phyloP scores from a whole-genome alignment of 2,329 filamentous ascomycete genomes.

The Uncinocarpus reesii region DNA sequence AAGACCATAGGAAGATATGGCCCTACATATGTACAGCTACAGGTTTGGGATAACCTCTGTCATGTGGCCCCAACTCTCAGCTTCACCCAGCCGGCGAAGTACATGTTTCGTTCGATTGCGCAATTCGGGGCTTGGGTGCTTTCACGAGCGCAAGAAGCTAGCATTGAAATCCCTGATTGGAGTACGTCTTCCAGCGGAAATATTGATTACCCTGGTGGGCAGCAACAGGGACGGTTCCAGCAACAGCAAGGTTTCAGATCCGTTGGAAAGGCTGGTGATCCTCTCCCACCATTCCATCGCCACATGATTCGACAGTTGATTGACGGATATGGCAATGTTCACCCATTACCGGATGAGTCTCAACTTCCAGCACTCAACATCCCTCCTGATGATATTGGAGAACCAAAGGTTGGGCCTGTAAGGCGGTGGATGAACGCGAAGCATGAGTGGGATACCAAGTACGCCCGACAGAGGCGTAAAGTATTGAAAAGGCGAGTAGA shows the following conservation, averaged over 20 bases:
- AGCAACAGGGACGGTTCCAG: not conserved
- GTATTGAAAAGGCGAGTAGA: conserved; percentile 64
- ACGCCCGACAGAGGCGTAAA: conserved; percentile 55
- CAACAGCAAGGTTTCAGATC: conserved; percentile 20
- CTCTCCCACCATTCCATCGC: conserved; percentile 64
- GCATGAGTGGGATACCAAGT: conserved; percentile 61
- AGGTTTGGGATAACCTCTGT: conserved; percentile 92
- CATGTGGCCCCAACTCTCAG: conserved; percentile 89
- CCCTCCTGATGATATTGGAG: conserved; percentile 56
- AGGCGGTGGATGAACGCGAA: conserved; percentile 74
- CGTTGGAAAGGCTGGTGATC: conserved; percentile 81
- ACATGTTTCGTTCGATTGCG: conserved; percentile 85
- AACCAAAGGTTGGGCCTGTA: conserved; percentile 69
- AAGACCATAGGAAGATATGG: conserved; percentile 53
- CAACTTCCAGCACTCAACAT: conserved; percentile 60
- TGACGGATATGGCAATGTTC: conserved; percentile 64
- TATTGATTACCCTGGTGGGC: not conserved
- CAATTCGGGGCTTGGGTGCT: conserved; percentile 91
- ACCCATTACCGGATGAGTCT: conserved; percentile 53
- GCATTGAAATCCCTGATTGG: conserved; percentile 67
- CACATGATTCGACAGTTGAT: conserved; percentile 91
- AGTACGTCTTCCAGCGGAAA: conserved; percentile 7
- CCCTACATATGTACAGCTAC: conserved; percentile 83
- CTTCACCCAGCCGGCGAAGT: conserved; percentile 90
- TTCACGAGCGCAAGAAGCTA: conserved; percentile 65